These are phyloP conservation scores for Chlamydomonas urium DNA, from an alignment of 139 green algal genomes.

Conservation along the genomic window DNA sequence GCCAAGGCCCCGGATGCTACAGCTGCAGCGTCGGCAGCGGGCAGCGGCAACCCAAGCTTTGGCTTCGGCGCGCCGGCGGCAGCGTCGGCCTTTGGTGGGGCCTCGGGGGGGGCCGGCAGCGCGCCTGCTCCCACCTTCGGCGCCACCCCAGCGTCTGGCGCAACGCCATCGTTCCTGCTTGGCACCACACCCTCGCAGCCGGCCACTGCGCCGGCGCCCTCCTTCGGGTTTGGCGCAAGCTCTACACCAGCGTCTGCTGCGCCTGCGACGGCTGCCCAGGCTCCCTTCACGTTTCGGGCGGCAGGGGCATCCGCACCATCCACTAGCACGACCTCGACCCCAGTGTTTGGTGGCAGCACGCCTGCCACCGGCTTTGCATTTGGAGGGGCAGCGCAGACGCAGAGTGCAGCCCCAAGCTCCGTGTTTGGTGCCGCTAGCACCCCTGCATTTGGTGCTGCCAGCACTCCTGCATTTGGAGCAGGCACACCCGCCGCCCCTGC, in stretches of 20 bases:
- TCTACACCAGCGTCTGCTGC: not conserved
- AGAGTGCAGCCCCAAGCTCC: too few species aligned
- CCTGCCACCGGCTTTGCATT: not conserved
- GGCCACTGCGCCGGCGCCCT: not conserved
- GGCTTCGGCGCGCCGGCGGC: too few species aligned
- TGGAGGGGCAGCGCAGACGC: too few species aligned
- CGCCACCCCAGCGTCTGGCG: not conserved
- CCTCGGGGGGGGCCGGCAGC: not conserved
- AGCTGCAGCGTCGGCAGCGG: too few species aligned
- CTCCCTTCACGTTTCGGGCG: not conserved
- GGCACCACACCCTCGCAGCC: not conserved
- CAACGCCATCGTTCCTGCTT: not conserved
- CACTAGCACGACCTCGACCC: not conserved
- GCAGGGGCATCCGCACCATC: not conserved
- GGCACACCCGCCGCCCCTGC: too few species aligned
- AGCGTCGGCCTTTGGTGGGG: too few species aligned
- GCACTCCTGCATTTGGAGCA: too few species aligned
- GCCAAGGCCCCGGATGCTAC: too few species aligned
- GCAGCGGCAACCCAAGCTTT: too few species aligned
- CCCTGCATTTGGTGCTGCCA: too few species aligned
- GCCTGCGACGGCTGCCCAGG: not conserved
- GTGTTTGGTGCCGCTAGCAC: too few species aligned
- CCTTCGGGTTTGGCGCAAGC: not conserved
- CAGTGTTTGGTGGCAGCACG: not conserved
- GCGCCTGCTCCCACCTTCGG: not conserved